These are phyloP conservation scores for Hypoxylon sp. DNA, from an alignment of 2,329 filamentous ascomycete species.

Conservation along the genomic window DNA sequence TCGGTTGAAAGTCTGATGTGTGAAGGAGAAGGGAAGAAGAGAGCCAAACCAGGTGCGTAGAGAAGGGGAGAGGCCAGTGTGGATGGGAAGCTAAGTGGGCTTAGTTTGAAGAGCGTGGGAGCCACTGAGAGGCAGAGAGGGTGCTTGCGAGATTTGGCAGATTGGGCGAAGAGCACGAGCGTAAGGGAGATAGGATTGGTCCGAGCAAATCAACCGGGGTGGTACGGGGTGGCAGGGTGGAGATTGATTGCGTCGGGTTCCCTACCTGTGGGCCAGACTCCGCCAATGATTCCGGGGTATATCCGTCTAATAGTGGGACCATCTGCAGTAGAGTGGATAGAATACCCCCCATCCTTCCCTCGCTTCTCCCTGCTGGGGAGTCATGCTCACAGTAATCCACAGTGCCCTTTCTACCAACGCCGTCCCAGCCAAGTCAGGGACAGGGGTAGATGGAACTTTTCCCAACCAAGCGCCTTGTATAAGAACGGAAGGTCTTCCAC, in stretches of 20 bases:
- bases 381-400: constrained; percentile 40
- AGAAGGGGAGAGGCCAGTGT: constrained; percentile 33
- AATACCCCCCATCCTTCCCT: constrained; percentile 27
- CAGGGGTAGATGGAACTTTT: constrained; percentile 42
- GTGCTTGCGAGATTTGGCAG: constrained; percentile 38
- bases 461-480: constrained; percentile 40
- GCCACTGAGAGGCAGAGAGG: constrained; percentile 23
- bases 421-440: constrained; percentile 4
- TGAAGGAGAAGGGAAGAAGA: constrained; percentile 33
- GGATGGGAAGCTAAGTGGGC: constrained; percentile 30
- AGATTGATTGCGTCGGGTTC: constrained; percentile 48
- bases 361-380: constrained; percentile 32
- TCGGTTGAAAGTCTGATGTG: constrained; percentile 42
- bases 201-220: constrained; percentile 47
- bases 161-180: constrained; percentile 43
- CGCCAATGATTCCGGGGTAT: constrained; percentile 32
- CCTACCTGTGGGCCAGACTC: constrained; percentile 43
- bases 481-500: constrained; percentile 43
- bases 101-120: constrained; percentile 29
- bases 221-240: constrained; percentile 42
- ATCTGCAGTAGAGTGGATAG: constrained; percentile 25
- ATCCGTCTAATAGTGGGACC: constrained; percentile 1
- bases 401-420: constrained; percentile 25
- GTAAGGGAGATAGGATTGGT: constrained; percentile 40
- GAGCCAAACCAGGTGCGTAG: constrained; percentile 37